Evolutionary conservation across 768 basidiomycete genomes (phyloP).

Genomic region (Trametes cubensis): DNA sequence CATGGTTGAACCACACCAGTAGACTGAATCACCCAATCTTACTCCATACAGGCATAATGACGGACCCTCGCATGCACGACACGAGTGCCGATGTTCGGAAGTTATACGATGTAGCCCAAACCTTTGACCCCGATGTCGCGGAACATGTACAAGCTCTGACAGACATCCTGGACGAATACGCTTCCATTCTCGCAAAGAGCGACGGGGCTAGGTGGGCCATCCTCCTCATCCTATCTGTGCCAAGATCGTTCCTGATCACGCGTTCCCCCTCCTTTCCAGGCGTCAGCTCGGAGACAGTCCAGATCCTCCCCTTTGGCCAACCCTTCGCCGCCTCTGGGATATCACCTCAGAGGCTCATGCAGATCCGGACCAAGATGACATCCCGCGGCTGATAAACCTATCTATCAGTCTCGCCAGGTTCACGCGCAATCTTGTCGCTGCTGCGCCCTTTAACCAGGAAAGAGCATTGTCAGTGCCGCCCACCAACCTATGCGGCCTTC

Average conservation of each 20-base stretch:
- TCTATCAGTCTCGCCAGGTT: slow-evolving; percentile 59
- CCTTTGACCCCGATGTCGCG: slow-evolving; percentile 39
- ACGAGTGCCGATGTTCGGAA: slow-evolving; percentile 15
- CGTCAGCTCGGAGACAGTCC: slow-evolving; percentile 36
- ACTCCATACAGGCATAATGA: neutral
- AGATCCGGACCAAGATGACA: slow-evolving; percentile 51
- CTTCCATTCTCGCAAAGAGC: slow-evolving; percentile 54
- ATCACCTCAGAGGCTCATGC: slow-evolving; percentile 29
- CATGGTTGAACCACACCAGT: too few species aligned
- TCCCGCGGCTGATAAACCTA: slow-evolving; percentile 31
- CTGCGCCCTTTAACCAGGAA: slow-evolving; percentile 69
- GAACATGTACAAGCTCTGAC: slow-evolving; percentile 27
- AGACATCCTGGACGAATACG: slow-evolving; percentile 52
- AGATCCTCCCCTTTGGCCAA: slow-evolving; percentile 55
- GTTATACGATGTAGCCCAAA: slow-evolving; percentile 48
- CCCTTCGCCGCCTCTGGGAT: slow-evolving; percentile 60
- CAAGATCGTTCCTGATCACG: slow-evolving; percentile 3
- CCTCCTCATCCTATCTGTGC: neutral
- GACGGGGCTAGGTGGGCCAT: slow-evolving; percentile 37
- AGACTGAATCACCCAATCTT: slow-evolving; percentile 1
- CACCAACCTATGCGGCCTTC: neutral
- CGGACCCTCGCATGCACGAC: neutral
- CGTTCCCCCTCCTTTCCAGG: slow-evolving; percentile 30
- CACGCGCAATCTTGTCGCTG: slow-evolving; percentile 84
- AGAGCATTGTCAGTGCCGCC: slow-evolving; percentile 64